phyloP scores from a whole-genome alignment of 225 moss, liverwort and hornwort genomes.

The Physcomitrium patens region DNA sequence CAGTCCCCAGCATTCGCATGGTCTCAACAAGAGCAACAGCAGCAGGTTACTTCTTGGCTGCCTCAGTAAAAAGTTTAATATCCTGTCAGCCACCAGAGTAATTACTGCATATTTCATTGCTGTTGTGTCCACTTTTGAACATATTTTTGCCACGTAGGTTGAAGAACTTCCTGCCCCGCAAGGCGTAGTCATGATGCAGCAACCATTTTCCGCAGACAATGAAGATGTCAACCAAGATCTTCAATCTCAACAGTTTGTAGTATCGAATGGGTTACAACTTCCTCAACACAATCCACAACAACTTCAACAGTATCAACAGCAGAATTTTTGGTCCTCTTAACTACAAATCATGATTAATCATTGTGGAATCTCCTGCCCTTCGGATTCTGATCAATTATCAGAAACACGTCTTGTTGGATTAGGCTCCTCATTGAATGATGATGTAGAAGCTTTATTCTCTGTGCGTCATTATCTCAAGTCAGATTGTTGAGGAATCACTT shows the following conservation, averaged over 20 bases:
- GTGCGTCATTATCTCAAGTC: slow-evolving; percentile 2
- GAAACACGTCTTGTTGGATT: slow-evolving; percentile 3
- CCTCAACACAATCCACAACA: slow-evolving; percentile 28
- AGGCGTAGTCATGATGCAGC: slow-evolving; percentile 36
- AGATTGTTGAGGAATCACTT: slow-evolving; percentile 20
- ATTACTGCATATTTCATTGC: not conserved
- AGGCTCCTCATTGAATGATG: not conserved
- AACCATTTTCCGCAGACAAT: slow-evolving; percentile 29
- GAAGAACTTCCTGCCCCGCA: slow-evolving; percentile 40
- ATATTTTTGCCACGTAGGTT: slow-evolving; percentile 34
- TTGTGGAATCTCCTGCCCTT: slow-evolving; percentile 9
- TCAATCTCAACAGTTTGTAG: slow-evolving; percentile 33
- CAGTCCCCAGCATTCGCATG: slow-evolving; percentile 50
- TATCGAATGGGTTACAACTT: slow-evolving; percentile 34
- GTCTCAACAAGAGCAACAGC: slow-evolving; percentile 54
- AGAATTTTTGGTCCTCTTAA: slow-evolving; percentile 39
- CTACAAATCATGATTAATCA: not conserved
- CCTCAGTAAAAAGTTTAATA: slow-evolving; percentile 28
- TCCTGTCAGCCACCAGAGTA: slow-evolving; percentile 5
- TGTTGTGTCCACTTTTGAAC: slow-evolving; percentile 27
- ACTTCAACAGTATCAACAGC: slow-evolving; percentile 33
- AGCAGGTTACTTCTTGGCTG: slow-evolving; percentile 49
- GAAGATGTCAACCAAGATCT: slow-evolving; percentile 25
- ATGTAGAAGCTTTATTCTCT: not conserved
- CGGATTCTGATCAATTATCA: slow-evolving; percentile 22